Base-by-base conservation (phyloP, 129 eudicot species). In the Ambrosia artemisiifolia region DNA sequence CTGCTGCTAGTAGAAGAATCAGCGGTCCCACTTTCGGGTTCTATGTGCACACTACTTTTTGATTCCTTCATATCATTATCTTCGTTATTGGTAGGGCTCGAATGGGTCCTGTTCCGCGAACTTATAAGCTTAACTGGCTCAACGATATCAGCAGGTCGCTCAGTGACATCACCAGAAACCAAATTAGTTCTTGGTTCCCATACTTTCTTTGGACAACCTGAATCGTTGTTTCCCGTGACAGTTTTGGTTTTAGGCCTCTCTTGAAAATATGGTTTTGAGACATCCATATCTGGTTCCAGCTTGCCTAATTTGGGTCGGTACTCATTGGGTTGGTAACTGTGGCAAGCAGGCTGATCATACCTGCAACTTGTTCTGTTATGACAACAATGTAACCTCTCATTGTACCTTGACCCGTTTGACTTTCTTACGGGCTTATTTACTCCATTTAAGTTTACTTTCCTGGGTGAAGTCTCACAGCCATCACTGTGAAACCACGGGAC, bases 181-280 rank as follows among this genome's bases (percentile, higher is more conserved):
- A 87, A 80, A 78, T 70, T 86, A 87, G 84, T 75, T 50, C 87
- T 75, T 11, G 95, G 95, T 61, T 91, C 97, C 97, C 92, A 88
- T 11, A 89, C 96, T 87, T 87, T 84, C 90, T 85, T 89, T 12
- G 74, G 74, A 74, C 69, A 74, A 11, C 83, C 71, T 19, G 65
- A 75, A 72, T 83, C 63, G 36, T 67, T 77, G 75, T 74, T 81
- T 14, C 87, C 85, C 16, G 40, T 18, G 50, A 55, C 33, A 32
- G 32, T 67, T 75, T 81, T 86, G 79, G 81, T 78, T 78, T 84
- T 92, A 4, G 83, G 55, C 63, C 87, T 80, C 40, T 84, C 95
- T 10, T 82, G 84, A 54, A 80, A 66, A 73, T 66, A 84, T 2
- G 90, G 83, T 54, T 85, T 88, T 9, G 84, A 80, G 32, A 82